These are phyloP conservation scores for Dendrocalamus sinicus DNA, from an alignment of 176 grass and related monocot genomes.

Conservation along the genomic window DNA sequence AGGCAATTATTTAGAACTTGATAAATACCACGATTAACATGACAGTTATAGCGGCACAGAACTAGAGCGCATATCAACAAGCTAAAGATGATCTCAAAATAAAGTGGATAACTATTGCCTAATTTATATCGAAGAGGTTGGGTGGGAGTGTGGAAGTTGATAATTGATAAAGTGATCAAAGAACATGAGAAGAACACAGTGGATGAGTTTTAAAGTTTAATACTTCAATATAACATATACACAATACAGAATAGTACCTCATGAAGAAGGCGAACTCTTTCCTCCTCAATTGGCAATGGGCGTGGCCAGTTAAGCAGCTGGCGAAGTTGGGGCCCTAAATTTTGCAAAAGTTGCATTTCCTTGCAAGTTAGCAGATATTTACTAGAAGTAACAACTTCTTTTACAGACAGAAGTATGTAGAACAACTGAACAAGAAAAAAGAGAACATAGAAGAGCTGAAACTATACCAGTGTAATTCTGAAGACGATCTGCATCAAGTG, in stretches of 20 bases:
- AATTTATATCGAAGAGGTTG: not conserved
- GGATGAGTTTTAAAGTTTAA: not conserved
- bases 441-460: not conserved
- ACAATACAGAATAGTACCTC: conserved; percentile 59
- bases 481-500: conserved; percentile 80
- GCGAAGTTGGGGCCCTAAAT: conserved; percentile 71
- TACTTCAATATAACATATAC: not conserved
- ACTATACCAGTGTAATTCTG: conserved; percentile 73
- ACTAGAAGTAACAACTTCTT: not conserved
- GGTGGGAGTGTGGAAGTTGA: not conserved
- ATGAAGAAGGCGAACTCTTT: conserved; percentile 81
- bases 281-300: conserved; percentile 87
- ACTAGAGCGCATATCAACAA: not conserved
- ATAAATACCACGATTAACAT: conserved; percentile 1
- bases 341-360: conserved; percentile 34
- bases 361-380: conserved; percentile 3
- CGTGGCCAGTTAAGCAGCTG: conserved; percentile 87
- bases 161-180: not conserved
- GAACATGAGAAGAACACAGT: not conserved
- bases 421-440: not conserved
- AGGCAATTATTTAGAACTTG: not conserved
- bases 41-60: not conserved
- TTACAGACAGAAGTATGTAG: not conserved
- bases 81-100: not conserved
- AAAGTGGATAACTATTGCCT: not conserved